Conservation (phyloP, 139 green algal genomes). For the Chlamydomonas applanata region DNA sequence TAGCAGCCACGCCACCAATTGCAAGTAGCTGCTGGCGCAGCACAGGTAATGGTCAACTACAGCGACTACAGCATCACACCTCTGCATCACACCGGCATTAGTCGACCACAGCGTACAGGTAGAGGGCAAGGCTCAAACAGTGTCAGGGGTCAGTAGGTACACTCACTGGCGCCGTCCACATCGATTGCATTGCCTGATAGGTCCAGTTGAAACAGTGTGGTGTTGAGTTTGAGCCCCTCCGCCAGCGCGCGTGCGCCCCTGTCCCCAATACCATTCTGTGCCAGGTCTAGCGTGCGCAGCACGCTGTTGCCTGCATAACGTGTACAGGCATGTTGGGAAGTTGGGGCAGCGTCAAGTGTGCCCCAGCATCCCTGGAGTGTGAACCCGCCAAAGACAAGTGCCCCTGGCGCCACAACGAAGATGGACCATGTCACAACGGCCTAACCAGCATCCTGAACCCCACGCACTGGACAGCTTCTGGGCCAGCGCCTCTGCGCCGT, state of each 20-base stretch:
- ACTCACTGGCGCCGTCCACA: constrained; percentile 40
- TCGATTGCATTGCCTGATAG: constrained; percentile 66
- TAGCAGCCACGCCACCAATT: neutral
- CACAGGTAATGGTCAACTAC: no score
- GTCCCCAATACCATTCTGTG: constrained; percentile 84
- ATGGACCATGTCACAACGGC: neutral
- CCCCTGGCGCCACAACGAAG: no score
- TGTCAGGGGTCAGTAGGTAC: no score
- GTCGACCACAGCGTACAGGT: no score
- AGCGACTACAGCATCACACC: no score
- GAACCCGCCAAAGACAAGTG: neutral
- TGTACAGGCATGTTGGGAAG: neutral
- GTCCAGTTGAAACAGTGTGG: constrained; percentile 78
- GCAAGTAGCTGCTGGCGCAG: no score
- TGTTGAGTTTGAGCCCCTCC: constrained; percentile 92
- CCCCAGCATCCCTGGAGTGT: no score
- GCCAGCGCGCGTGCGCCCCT: constrained; percentile 76
- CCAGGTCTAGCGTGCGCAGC: constrained; percentile 84
- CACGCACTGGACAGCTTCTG: constrained; percentile 49
- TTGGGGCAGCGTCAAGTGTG: neutral
- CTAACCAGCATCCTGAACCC: neutral
- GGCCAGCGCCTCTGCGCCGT: constrained; percentile 61
- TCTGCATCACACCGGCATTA: no score
- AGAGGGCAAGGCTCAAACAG: no score
- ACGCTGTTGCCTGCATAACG: constrained; percentile 38